Evolutionary conservation across 768 basidiomycete species (phyloP), one percentile per base, ranked within the genome.

Genomic region (Rubroboletus pulcherrimus): DNA sequence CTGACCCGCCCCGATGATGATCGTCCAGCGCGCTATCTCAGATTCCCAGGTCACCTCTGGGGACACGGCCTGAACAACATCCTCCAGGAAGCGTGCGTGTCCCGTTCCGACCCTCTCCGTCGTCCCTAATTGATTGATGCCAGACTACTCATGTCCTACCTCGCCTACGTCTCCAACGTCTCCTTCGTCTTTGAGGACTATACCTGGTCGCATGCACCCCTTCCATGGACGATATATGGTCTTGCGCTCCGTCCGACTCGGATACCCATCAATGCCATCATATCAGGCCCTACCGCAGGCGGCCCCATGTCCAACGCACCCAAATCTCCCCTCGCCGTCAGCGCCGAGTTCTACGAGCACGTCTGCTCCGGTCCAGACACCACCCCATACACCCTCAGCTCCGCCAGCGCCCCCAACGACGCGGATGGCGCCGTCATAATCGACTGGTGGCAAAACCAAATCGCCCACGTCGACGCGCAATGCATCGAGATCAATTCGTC

Each of bases 111-210:
- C 24, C 33, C 9, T 19, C 5, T 29, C n/a, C 2, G 2, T 26
- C 40, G 9, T 30, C 14, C n/a, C 51, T 53, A 14, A 63, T 11
- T 8, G 15, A 10, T 8, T 10, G 24, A 4, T n/a, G 7, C 7
- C 52, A 82, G 81, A 5, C 57, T 83, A 17, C 57, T 85, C 33
- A 74, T 80, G 66, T 78, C 78, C 29, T 78, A 83, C 60, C 66
- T 85, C 15, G 81, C 84, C 0, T 75, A 80, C 45, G 63, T 66
- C 37, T 64, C 80, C 11, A 77, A 81, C 56, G 70, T 82, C 14
- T 78, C 81, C 1, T 85, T 78, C 53, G 83, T 86, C 2, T 87
- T 86, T 54, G 81, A 84, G 55, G 82, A 84, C 62, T 84, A 83
- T 54, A 75, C 74, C 35, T 85, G 83, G 83, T 83, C 84, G 0